A percentile compares a stretch with the other conserved stretches of the same genome.
Evolutionary conservation across 257 asterid species (phyloP).

Genomic region (Przewalskia tangutica): DNA sequence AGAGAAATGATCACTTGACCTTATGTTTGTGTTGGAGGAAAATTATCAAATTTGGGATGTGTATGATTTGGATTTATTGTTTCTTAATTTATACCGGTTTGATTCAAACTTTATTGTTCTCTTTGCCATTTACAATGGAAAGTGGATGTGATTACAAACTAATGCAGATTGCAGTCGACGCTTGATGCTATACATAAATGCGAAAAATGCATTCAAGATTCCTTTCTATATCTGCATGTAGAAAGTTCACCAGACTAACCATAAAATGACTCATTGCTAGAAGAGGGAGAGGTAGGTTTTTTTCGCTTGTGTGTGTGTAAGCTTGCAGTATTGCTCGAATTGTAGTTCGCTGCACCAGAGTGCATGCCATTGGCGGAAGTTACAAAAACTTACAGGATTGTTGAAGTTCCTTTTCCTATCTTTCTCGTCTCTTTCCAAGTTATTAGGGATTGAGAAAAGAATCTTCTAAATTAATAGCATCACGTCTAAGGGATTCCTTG

Average conservation of each 20-base stretch:
- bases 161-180: background rate
- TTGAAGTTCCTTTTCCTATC: background rate
- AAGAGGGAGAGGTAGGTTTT: background rate
- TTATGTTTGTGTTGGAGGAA: background rate
- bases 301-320: background rate
- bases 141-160: background rate
- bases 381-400: background rate
- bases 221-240: background rate
- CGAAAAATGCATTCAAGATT: background rate
- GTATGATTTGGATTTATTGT: background rate
- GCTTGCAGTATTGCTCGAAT: background rate
- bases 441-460: background rate
- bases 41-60: background rate
- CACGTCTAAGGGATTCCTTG: background rate
- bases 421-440: background rate
- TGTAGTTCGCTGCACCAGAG: background rate
- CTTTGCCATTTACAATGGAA: background rate
- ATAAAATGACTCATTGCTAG: background rate
- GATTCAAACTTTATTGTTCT: background rate
- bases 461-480: background rate
- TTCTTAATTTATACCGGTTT: background rate
- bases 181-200: background rate
- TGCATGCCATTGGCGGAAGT: background rate
- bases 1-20: background rate
- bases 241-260: background rate